Percentiles rank a stretch among this genome's conserved stretches.
These are phyloP conservation scores for Colletotrichum abscissum DNA, from an alignment of 2,329 filamentous ascomycete genomes.

Conservation along the genomic window DNA sequence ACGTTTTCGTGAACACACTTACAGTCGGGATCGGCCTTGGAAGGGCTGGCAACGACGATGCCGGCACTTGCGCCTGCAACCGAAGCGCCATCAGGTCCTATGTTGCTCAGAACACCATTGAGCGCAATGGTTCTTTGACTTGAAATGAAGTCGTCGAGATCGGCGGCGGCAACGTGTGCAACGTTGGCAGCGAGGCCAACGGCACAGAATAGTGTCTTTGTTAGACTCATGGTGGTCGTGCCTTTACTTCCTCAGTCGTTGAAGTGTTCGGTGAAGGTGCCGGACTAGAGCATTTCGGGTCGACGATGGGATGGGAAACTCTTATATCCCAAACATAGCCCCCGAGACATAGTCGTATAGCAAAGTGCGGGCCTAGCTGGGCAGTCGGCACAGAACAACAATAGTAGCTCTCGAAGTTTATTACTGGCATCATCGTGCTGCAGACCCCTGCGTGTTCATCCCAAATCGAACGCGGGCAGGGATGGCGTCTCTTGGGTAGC, in stretches of 20 bases:
- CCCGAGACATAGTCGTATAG: slow-evolving; percentile 8
- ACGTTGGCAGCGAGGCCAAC: slow-evolving; percentile 10
- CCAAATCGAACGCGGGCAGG: slow-evolving; percentile 5
- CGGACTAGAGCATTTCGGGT: no score
- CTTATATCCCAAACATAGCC: background rate
- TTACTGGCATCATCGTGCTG: slow-evolving; percentile 20
- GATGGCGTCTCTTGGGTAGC: slow-evolving; percentile 1
- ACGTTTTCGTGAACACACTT: slow-evolving; percentile 37
- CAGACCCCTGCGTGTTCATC: slow-evolving; percentile 23
- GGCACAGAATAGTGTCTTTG: slow-evolving; percentile 3
- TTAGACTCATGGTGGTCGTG: slow-evolving; percentile 1
- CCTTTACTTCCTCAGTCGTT: background rate
- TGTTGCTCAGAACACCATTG: slow-evolving; percentile 65
- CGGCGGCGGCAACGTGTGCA: slow-evolving; percentile 10
- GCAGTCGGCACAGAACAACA: background rate
- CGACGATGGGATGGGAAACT: background rate
- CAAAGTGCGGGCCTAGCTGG: background rate
- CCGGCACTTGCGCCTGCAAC: slow-evolving; percentile 60
- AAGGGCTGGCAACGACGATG: slow-evolving; percentile 66
- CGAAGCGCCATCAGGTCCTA: slow-evolving; percentile 61
- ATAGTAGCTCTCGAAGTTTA: background rate
- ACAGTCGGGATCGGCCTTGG: slow-evolving; percentile 65
- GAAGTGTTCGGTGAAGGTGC: background rate
- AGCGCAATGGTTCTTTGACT: slow-evolving; percentile 59
- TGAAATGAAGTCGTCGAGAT: slow-evolving; percentile 49